Percentiles rank a stretch among this genome's conserved stretches.
These are phyloP conservation scores for Cryphonectria carpinicola DNA, from an alignment of 2,329 filamentous ascomycete species.

Conservation along the genomic window DNA sequence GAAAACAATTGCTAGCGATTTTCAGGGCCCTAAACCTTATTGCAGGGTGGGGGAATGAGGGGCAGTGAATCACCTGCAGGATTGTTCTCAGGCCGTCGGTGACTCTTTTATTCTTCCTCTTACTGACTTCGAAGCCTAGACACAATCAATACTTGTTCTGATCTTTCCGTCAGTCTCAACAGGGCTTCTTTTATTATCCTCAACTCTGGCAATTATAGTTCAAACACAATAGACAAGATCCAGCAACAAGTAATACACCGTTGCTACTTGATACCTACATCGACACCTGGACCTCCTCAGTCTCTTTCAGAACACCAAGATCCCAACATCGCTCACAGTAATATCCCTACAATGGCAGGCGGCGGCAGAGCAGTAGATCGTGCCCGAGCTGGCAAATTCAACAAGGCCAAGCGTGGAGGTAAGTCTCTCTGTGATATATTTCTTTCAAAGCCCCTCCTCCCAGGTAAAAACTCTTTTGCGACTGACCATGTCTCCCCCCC, in stretches of 20 bases:
- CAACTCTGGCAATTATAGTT: neutral
- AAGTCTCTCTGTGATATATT: slow-evolving; percentile 36
- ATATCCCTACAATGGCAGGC: slow-evolving; percentile 47
- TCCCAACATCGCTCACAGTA: neutral
- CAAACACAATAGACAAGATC: neutral
- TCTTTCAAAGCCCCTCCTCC: neutral
- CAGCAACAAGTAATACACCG: too few relatives aligned
- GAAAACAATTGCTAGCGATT: slow-evolving; percentile 16
- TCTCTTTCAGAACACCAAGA: neutral
- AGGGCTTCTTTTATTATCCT: neutral
- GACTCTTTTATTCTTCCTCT: slow-evolving; percentile 19
- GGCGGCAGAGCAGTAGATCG: slow-evolving; percentile 59
- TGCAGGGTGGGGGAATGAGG: slow-evolving; percentile 9
- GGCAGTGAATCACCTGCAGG: slow-evolving; percentile 5
- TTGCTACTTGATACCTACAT: neutral
- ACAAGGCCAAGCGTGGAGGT: slow-evolving; percentile 93
- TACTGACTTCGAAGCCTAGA: neutral
- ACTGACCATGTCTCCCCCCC: slow-evolving; percentile 29
- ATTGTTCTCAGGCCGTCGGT: neutral
- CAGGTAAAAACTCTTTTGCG: neutral
- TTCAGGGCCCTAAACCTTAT: slow-evolving; percentile 17
- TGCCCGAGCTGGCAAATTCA: slow-evolving; percentile 91
- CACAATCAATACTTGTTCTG: neutral
- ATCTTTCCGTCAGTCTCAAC: neutral
- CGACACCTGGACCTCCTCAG: neutral